Evolutionary conservation across 106 monocot species (phyloP).

Genomic region (Alisma plantagoaquatica): DNA sequence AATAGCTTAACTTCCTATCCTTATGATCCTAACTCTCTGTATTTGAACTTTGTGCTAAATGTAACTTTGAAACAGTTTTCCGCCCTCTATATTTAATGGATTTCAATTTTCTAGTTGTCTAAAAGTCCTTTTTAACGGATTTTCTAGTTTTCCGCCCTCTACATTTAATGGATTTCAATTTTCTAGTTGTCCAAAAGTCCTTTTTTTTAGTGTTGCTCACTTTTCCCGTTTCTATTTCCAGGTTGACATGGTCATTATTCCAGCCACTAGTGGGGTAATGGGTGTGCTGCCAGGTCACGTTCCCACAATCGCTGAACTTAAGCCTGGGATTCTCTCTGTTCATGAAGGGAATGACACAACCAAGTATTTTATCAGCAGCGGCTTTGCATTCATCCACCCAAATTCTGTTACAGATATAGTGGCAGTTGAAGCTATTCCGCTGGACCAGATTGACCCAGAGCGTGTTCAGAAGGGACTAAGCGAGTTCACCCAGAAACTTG

Average conservation of each 20-base stretch:
- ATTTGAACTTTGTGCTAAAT: too few relatives aligned
- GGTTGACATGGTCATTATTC: slow-evolving; percentile 74
- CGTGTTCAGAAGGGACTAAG: slow-evolving; percentile 54
- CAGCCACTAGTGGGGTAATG: slow-evolving; percentile 69
- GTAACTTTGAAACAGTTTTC: too few relatives aligned
- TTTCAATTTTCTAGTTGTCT: too few relatives aligned
- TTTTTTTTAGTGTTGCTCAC: too few relatives aligned
- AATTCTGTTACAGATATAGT: slow-evolving; percentile 67
- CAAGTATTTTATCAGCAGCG: slow-evolving; percentile 76
- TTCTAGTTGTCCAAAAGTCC: too few relatives aligned
- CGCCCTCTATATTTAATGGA: too few relatives aligned
- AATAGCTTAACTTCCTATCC: too few relatives aligned
- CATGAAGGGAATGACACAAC: slow-evolving; percentile 52
- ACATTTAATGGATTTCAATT: too few relatives aligned
- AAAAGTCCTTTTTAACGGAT: too few relatives aligned
- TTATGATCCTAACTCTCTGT: too few relatives aligned
- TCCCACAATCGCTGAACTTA: slow-evolving; percentile 71
- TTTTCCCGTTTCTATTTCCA: too few relatives aligned
- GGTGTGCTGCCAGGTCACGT: slow-evolving; percentile 79
- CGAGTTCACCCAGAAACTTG: slow-evolving; percentile 5
- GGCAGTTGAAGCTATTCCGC: slow-evolving; percentile 65
- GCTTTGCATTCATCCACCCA: slow-evolving; percentile 75
- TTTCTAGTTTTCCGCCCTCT: too few relatives aligned
- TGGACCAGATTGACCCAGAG: slow-evolving; percentile 48
- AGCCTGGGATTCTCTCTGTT: slow-evolving; percentile 71